Conservation (phyloP, 306 rosid species). For the Mimosa pudica region DNA sequence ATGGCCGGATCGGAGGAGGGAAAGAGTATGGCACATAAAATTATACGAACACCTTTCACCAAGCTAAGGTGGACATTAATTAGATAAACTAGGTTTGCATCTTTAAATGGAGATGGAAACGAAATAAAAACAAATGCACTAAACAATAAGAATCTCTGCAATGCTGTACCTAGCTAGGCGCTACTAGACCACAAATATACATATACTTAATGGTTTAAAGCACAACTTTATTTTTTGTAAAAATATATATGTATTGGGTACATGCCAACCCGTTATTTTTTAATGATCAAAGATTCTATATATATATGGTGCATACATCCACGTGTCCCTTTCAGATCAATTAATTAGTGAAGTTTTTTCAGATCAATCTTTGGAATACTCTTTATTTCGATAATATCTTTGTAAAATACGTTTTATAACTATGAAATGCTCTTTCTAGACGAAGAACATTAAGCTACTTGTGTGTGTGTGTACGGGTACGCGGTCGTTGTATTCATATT, state of each 20-base stretch:
- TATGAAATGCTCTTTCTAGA: not conserved
- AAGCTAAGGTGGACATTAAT: not conserved
- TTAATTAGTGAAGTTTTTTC: too few species aligned
- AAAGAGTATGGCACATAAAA: not conserved
- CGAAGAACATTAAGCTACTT: not conserved
- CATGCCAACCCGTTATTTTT: not conserved
- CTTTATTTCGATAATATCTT: too few species aligned
- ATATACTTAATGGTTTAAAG: too few species aligned
- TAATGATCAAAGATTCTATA: not conserved
- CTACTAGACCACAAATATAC: too few species aligned
- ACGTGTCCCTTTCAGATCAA: not conserved
- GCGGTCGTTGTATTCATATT: not conserved
- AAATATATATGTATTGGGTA: not conserved
- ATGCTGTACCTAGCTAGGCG: too few species aligned
- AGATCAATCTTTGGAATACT: too few species aligned
- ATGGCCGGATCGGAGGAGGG: too few species aligned
- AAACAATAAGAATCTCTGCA: too few species aligned
- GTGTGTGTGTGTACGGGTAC: not conserved
- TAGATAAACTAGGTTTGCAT: too few species aligned
- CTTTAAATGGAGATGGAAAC: too few species aligned
- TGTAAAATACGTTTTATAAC: not conserved
- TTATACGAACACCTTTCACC: too few species aligned
- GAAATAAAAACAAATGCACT: too few species aligned
- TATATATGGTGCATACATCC: not conserved
- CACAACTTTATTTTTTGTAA: not conserved